Conservation (phyloP, 371 early-diverging fungal species). For the Dinochytrium kinnereticum region DNA sequence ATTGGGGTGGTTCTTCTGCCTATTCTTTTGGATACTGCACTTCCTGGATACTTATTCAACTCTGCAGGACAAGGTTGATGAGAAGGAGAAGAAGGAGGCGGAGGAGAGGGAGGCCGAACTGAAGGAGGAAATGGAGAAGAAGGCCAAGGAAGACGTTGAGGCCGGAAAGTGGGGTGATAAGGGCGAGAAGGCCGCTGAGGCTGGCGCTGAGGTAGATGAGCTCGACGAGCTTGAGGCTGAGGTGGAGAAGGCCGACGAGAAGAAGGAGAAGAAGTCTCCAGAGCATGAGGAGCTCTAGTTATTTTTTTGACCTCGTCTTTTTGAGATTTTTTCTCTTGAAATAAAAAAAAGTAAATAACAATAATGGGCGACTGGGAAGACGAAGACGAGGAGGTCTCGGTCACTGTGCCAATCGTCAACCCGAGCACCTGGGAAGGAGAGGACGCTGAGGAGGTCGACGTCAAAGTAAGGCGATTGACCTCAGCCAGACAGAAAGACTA, state of each 20-base stretch:
- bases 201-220: slow-evolving; percentile 17
- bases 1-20: background rate
- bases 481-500: background rate
- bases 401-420: slow-evolving; percentile 18
- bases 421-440: slow-evolving; percentile 78
- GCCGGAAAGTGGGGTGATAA: slow-evolving; percentile 3
- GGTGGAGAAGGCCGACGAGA: background rate
- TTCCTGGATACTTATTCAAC: background rate
- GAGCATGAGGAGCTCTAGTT: slow-evolving; percentile 13
- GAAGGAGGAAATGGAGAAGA: slow-evolving; percentile 17
- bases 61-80: slow-evolving; percentile 40
- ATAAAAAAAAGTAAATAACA: slow-evolving; percentile 9
- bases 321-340: background rate
- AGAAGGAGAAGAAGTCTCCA: slow-evolving; percentile 8
- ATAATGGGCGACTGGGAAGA: slow-evolving; percentile 17
- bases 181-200: slow-evolving; percentile 23
- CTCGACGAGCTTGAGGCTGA: slow-evolving; percentile 4
- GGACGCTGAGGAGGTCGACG: slow-evolving; percentile 75
- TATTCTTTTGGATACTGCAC: background rate
- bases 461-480: slow-evolving; percentile 50
- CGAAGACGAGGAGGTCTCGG: slow-evolving; percentile 12
- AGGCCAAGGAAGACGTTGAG: slow-evolving; percentile 24
- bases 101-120: slow-evolving; percentile 16
- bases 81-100: slow-evolving; percentile 12
- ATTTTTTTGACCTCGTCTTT: background rate